Evolutionary conservation across 2,329 filamentous ascomycete genomes (phyloP).

Genomic region (Cladobotryum mycophilum): DNA sequence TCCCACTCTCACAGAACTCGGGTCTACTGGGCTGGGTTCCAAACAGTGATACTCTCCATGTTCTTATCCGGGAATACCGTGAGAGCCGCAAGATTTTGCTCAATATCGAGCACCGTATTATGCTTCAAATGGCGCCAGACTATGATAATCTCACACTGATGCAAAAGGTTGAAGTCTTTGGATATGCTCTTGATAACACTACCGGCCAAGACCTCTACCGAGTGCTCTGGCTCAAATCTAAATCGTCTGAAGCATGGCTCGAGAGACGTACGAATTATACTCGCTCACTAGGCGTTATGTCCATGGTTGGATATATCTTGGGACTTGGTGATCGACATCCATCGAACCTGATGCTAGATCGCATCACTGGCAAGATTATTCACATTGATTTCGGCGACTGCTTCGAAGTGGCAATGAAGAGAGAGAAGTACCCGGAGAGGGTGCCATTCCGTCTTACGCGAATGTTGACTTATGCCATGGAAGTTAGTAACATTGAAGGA

Average conservation of each 20-base stretch:
- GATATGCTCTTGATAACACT: conserved; percentile 97
- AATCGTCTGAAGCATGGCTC: conserved; percentile 96
- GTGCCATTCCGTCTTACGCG: conserved; percentile 96
- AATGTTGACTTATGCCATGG: conserved; percentile 99
- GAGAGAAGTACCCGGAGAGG: conserved; percentile 96
- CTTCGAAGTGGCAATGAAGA: conserved; percentile 99
- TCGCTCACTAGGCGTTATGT: conserved; percentile 95
- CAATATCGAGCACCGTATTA: conserved; percentile 98
- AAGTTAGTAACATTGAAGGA: conserved; percentile 98
- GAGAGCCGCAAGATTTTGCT: conserved; percentile 95
- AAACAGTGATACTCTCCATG: conserved; percentile 94
- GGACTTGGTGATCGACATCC: conserved; percentile 95
- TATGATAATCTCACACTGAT: conserved; percentile 98
- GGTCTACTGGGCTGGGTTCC: conserved; percentile 94
- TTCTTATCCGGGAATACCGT: conserved; percentile 93
- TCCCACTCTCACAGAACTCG: conserved; percentile 92
- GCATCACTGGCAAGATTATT: conserved; percentile 91
- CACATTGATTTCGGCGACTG: conserved; percentile 99
- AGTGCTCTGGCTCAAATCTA: conserved; percentile 97
- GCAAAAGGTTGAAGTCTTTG: conserved; percentile 99
- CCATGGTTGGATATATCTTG: conserved; percentile 99
- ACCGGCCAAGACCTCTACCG: conserved; percentile 98
- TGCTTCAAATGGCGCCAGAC: conserved; percentile 99
- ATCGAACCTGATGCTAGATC: conserved; percentile 95
- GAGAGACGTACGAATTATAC: conserved; percentile 99